Evolutionary conservation across 2,329 filamentous ascomycete genomes (phyloP).

Genomic region (Fusarium poae): DNA sequence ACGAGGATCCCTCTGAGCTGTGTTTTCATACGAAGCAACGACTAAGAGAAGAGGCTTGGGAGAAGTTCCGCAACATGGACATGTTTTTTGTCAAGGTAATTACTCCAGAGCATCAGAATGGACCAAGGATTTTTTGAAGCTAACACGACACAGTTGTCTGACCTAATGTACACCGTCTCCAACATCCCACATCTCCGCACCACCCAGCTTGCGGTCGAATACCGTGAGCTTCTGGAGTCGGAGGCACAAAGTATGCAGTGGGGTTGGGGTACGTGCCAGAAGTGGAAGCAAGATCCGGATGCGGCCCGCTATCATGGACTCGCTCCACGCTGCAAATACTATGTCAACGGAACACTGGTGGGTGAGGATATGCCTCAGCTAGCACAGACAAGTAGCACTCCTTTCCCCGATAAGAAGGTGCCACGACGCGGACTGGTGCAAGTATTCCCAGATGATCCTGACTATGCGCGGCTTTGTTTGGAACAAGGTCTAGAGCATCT

Average conservation of each 20-base stretch:
- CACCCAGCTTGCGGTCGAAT: constrained; percentile 68
- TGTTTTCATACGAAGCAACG: constrained; percentile 59
- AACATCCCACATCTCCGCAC: constrained; percentile 70
- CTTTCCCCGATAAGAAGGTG: constrained; percentile 67
- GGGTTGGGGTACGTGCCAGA: constrained; percentile 60
- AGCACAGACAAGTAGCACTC: constrained; percentile 63
- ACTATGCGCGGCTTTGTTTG: constrained; percentile 66
- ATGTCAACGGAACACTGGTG: constrained; percentile 67
- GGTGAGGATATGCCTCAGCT: constrained; percentile 64
- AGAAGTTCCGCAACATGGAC: constrained; percentile 68
- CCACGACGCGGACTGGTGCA: constrained; percentile 67
- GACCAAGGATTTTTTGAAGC: not conserved
- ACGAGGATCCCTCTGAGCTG: constrained; percentile 60
- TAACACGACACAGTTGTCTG: constrained; percentile 63
- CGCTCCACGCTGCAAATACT: constrained; percentile 70
- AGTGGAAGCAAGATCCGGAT: constrained; percentile 72
- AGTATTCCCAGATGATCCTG: constrained; percentile 68
- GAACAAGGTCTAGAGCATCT: constrained; percentile 71
- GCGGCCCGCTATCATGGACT: constrained; percentile 65
- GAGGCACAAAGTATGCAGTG: constrained; percentile 61
- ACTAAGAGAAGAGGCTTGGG: constrained; percentile 64
- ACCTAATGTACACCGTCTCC: constrained; percentile 71
- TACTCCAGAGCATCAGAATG: constrained; percentile 50
- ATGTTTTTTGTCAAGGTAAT: constrained; percentile 79
- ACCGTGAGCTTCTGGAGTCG: constrained; percentile 69